Conservation (phyloP, 352 stramenopile genomes). For the Pythium guiyangense region DNA sequence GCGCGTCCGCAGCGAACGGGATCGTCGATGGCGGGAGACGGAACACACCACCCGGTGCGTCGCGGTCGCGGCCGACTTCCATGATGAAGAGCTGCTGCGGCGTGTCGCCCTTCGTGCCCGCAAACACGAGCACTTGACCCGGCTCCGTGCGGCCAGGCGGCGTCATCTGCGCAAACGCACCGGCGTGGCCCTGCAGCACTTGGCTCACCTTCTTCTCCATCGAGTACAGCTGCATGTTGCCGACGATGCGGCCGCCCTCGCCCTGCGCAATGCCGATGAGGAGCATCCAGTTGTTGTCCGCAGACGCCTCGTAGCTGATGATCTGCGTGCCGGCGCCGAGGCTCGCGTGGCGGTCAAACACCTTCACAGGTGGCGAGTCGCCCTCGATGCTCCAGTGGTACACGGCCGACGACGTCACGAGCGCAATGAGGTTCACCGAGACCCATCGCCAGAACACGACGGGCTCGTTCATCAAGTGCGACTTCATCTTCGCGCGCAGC, state of each 20-base stretch:
- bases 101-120: conserved; percentile 75
- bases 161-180: conserved; percentile 96
- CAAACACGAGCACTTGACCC: conserved; percentile 86
- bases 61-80: conserved; percentile 97
- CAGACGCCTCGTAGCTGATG: conserved; percentile 99
- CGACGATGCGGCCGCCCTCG: conserved; percentile 90
- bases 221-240: conserved; percentile 99
- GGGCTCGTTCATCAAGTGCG: conserved; percentile 88
- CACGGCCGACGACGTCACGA: conserved; percentile 96
- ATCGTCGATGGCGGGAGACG: conserved; percentile 92
- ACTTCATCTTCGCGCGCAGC: conserved; percentile 98
- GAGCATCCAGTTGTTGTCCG: conserved; percentile 98
- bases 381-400: conserved; percentile 98
- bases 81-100: conserved; percentile 95
- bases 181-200: conserved; percentile 95
- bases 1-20: conserved; percentile 94
- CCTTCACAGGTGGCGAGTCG: conserved; percentile 89
- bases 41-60: conserved; percentile 94
- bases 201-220: conserved; percentile 99
- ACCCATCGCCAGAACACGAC: conserved; percentile 99
- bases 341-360: conserved; percentile 97
- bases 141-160: conserved; percentile 91
- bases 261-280: conserved; percentile 97
- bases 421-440: conserved; percentile 93
- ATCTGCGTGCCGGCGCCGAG: conserved; percentile 95